Evolutionary conservation across 306 rosid species (phyloP), one percentile per base, ranked within the genome.

Genomic region (Prunus davidiana): DNA sequence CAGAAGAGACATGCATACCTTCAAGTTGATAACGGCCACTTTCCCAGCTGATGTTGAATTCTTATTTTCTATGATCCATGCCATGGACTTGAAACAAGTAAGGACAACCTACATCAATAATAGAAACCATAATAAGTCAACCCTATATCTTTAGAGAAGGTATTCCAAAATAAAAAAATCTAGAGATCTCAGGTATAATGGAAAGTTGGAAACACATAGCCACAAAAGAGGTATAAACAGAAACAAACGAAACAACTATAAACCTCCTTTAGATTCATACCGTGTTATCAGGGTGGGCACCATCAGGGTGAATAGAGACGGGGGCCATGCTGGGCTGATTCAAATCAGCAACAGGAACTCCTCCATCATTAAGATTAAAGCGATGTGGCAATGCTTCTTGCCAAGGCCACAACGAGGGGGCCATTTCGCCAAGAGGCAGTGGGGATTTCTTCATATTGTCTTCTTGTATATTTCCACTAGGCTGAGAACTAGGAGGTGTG

Each of bases 61-160:
- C 80, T 82, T 89, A 76, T 82, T 88, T 85, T 91, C 97, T 46
- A 89, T 85, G 67, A 85, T 86, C 95, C 95, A 91, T 69, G 89
- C 83, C 95, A 91, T 86, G 50, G 97, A 83, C 89, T 91, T 89
- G 76, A 91, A 91, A 83, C 84, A 89, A 69, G 86, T 86, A 71
- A 88, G 86, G 76, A 91, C 92, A 75, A 86, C 94, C 94, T 89
- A 79, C 72, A 83, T 51, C 79, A 57, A 82, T 76, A 67, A 74
- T 18, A 34, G 64, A 79, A 5, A 79, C 50, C 38, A 27, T 46
- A 61, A 73, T 52, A 24, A 58, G 64, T 75, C 24, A 70, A 34
- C 65, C 74, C 14, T 32, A 74, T 14, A 80, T 27, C 45, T 71
- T 32, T 32, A 28, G 16, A 28, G 56, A 24, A 47, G 64, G 66